These are phyloP conservation scores for Plasmodium ovale DNA, from an alignment of 169 alveolate genomes.

Conservation along the genomic window DNA sequence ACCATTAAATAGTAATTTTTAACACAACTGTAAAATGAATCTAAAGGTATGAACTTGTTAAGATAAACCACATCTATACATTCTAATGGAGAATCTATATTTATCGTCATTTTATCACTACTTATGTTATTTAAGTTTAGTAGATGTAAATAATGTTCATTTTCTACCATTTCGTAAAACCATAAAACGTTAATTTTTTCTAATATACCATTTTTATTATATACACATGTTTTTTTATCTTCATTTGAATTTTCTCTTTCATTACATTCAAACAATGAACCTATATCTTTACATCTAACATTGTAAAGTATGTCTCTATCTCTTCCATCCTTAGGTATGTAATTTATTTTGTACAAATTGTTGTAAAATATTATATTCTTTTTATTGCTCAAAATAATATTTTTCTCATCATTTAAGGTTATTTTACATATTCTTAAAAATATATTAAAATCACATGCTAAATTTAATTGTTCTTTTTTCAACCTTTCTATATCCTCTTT, in stretches of 20 bases:
- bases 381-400: neutral
- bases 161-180: conserved; percentile 42
- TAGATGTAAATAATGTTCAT: conserved; percentile 40
- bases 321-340: conserved; percentile 4
- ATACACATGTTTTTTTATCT: neutral
- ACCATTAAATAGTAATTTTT: conserved; percentile 60
- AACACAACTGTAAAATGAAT: conserved; percentile 39
- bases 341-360: conserved; percentile 51
- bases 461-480: conserved; percentile 45
- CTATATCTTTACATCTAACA: conserved; percentile 5
- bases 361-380: conserved; percentile 41
- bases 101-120: conserved; percentile 25
- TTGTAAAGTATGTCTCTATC: conserved; percentile 47
- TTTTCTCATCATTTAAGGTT: conserved; percentile 31
- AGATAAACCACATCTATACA: conserved; percentile 43
- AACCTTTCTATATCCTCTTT: neutral
- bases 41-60: conserved; percentile 42
- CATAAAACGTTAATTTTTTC: conserved; percentile 42
- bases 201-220: conserved; percentile 41
- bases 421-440: conserved; percentile 57
- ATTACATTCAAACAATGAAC: neutral
- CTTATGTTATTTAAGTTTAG: conserved; percentile 45
- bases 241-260: neutral
- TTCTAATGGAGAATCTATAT: conserved; percentile 38
- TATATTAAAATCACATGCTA: conserved; percentile 53